Base-by-base conservation (phyloP, 2,329 filamentous ascomycete genomes). In the Trichoderma breve region DNA sequence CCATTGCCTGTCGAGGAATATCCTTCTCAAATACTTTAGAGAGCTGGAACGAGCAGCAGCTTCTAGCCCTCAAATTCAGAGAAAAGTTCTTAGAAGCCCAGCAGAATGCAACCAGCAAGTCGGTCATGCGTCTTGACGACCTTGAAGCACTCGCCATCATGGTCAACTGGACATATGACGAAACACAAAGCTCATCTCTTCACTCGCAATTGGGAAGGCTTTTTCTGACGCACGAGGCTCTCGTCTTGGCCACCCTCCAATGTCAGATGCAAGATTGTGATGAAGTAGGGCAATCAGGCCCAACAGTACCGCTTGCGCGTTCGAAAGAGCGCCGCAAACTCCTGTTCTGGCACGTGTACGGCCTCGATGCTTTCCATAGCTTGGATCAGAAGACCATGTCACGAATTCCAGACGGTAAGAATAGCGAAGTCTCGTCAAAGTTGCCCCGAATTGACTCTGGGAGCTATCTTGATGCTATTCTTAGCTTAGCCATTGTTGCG, bases 331-430 rank as follows among this genome's bases (percentile, higher is more conserved):
- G 65, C 28, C 53, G 53, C 28, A 58, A n/a, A 7, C 53, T 68
- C 39, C 36, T 60, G 4, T 68, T 68, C 9, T 68, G 65, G 65
- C 53, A 68, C 9, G 65, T 68, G n/a, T 68, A 68, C 5, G 65
- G 65, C 6, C 36, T 68, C 32, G 65, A 68, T 14, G 65, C 65
- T 36, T 68, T 68, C 26, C 65, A 60, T 26, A 60, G 53, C 55
- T 24, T 68, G 4, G 65, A 68, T n/a, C 65, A 60, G 11, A 68
- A 47, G 7, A 39, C 28, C 8, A 60, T 68, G 11, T 68, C 65
- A 14, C 24, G 65, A 11, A 68, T 68, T 32, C 53, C 65, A 9
- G 55, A 68, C 36, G 36, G 53, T 7, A 55, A 68, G 8, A 32
- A 68, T 32, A 24, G 28, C 18, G 34, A 43, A n/a, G 12, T 43